Evolutionary conservation across 2,329 filamentous ascomycete genomes (phyloP), one percentile per base, ranked within the genome.

Genomic region (Diaporthe velutina): DNA sequence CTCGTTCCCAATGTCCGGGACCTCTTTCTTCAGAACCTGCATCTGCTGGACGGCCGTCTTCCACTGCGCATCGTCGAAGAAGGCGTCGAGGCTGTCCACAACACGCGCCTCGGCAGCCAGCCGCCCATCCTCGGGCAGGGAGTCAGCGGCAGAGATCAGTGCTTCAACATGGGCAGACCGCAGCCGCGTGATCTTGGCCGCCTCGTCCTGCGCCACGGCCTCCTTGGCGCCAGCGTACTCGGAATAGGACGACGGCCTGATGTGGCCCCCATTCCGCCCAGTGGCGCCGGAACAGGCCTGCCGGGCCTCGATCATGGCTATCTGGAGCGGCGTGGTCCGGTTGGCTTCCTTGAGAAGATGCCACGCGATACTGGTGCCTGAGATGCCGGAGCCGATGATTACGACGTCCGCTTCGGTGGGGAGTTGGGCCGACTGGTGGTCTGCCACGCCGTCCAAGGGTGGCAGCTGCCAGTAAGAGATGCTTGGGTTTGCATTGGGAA

Each of bases 231-330:
- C 40, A 3, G 68, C 30, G 15, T 57, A 42, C 33, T 54, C 54
- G 4, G 50, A 25, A n/a, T 58, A 64, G 8, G 58, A 64, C 3
- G n/a, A 64, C 40, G 58, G 58, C 25, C 58, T 64, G n/a, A 64
- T 64, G 6, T 71, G 68, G 5, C 68, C 52, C 8, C 52, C 68
- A 8, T 71, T 71, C 10, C 68, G 52, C 5, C 68, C 52, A 1
- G 68, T 71, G 3, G 68, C 52, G 48, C 68, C 68, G n/a, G 68
- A 71, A n/a, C 68, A 71, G 40, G 35, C 68, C 68, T 71, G 68
- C 3, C 52, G 52, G 22, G 68, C 52, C 28, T 71, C 68, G 38
- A 64, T 3, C 38, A 64, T 64, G 58, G 40, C 58, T 40, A 64
- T 19, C 40, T 40, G 28, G 13, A 71, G 45, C 12, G 68, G 38